These are phyloP conservation scores for Leccinum boreale DNA, from an alignment of 768 basidiomycete species.

Conservation along the genomic window DNA sequence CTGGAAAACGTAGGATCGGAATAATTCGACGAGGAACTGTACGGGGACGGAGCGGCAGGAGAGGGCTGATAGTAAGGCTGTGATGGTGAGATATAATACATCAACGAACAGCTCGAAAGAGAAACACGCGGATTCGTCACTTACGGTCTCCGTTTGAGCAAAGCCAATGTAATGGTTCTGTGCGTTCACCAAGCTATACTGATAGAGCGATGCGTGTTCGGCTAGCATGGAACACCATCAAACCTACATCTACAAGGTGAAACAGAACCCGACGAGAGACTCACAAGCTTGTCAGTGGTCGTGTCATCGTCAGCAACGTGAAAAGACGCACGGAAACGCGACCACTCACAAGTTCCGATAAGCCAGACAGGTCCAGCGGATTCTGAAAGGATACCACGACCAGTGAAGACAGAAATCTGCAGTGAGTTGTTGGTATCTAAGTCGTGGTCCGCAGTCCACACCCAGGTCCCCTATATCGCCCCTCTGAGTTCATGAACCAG, in stretches of 20 bases:
- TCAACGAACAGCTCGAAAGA: not conserved
- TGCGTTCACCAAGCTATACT: conserved; percentile 44
- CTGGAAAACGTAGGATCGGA: conserved; percentile 37
- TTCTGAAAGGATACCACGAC: conserved; percentile 71
- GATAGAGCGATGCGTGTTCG: conserved; percentile 48
- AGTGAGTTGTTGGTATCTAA: conserved; percentile 45
- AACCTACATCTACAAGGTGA: not conserved
- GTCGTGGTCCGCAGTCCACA: conserved; percentile 75
- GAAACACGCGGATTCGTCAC: not conserved
- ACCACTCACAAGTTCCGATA: conserved; percentile 54
- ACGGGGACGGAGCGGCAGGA: conserved; percentile 43
- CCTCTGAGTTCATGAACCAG: not conserved
- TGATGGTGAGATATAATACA: not conserved
- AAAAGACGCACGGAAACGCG: not conserved
- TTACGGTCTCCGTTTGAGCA: conserved; percentile 50
- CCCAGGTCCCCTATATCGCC: conserved; percentile 59
- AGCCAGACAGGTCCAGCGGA: conserved; percentile 80
- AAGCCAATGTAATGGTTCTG: conserved; percentile 48
- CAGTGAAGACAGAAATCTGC: conserved; percentile 57
- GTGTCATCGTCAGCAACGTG: conserved; percentile 7
- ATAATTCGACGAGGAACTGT: conserved; percentile 30
- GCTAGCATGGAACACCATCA: conserved; percentile 20
- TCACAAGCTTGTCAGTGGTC: conserved; percentile 36
- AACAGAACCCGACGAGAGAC: conserved; percentile 30
- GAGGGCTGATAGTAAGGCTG: conserved; percentile 50